Base-by-base conservation (phyloP, 192 early-diverging fungal species). In the Backusella circina region DNA sequence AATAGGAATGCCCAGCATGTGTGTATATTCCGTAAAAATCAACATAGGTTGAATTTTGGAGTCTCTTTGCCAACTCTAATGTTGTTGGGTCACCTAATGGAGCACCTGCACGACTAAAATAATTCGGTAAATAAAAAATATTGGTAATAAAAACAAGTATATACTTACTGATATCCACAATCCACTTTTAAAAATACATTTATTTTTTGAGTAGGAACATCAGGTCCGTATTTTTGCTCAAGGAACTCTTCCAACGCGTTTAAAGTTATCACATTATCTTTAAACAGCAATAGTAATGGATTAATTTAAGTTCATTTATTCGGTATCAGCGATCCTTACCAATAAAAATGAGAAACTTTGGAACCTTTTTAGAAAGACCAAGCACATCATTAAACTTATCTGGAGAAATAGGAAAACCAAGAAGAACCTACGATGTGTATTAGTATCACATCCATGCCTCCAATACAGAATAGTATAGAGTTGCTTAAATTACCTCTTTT, bases 121-220 rank as follows among this genome's bases (percentile, higher is more conserved):
- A 1, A 51, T 6, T 21, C 5, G 18, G 6, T 37, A 28, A 50
- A 36, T n/a, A 73, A 31, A 4, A 21, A 73, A 5, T 26, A 38
- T 38, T 35, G 44, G 5, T 65, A 28, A 37, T 54, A 33, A 72
- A 35, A 31, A 26, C 10, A 57, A 2, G 16, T 7, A 32, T 50
- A 57, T 36, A 67, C 67, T 74, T 75, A 81, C 80, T 39, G 61
- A 57, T 81, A 71, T 33, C 80, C 80, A 67, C 80, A 74, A 39
- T 81, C 80, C 2, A 81, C 80, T 57, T 81, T 81, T 16, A 81
- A 65, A 31, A 73, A 81, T 3, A 75, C 76, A 28, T 72, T 71
- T n/a, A 77, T 30, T 38, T 57, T 68, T 18, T 18, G 32, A 35
- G 23, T 33, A 30, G 37, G 8, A 1, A 50, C 38, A 36, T 51